phyloP scores from a whole-genome alignment of 2,329 filamentous ascomycete genomes.

The Hymenoscyphus fraxineus region DNA sequence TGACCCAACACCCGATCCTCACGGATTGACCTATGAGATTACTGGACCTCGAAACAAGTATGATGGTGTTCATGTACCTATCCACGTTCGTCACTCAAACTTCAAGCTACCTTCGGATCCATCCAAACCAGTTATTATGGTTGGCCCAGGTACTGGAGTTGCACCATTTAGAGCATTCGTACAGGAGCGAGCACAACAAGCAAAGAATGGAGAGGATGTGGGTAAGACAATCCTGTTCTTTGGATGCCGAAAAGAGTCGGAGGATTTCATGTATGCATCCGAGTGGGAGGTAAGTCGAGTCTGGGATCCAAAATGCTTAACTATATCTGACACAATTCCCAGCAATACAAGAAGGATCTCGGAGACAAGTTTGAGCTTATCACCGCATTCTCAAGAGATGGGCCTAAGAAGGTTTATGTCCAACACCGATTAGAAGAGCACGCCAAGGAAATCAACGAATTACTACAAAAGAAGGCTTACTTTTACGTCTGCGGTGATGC shows the following conservation, averaged over 20 bases:
- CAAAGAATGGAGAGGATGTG: slow-evolving; percentile 73
- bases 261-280: slow-evolving; percentile 88
- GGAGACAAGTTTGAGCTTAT: slow-evolving; percentile 88
- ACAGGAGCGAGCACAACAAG: slow-evolving; percentile 85
- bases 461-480: slow-evolving; percentile 82
- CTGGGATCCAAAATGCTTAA: not conserved
- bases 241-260: slow-evolving; percentile 79
- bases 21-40: slow-evolving; percentile 82
- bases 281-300: slow-evolving; percentile 79
- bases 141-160: slow-evolving; percentile 93
- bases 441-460: slow-evolving; percentile 78
- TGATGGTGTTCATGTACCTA: slow-evolving; percentile 88
- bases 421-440: slow-evolving; percentile 87
- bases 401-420: slow-evolving; percentile 87
- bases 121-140: slow-evolving; percentile 89
- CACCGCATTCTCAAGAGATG: slow-evolving; percentile 92
- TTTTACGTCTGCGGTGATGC: slow-evolving; percentile 99
- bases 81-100: slow-evolving; percentile 96
- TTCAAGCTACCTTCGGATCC: slow-evolving; percentile 98
- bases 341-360: slow-evolving; percentile 80
- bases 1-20: slow-evolving; percentile 74
- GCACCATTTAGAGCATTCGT: slow-evolving; percentile 95
- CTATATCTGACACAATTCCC: slow-evolving; percentile 22
- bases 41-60: slow-evolving; percentile 94
- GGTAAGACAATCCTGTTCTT: slow-evolving; percentile 92